Conservation (phyloP, 805 yeast genomes). For the Candida succiphila region DNA sequence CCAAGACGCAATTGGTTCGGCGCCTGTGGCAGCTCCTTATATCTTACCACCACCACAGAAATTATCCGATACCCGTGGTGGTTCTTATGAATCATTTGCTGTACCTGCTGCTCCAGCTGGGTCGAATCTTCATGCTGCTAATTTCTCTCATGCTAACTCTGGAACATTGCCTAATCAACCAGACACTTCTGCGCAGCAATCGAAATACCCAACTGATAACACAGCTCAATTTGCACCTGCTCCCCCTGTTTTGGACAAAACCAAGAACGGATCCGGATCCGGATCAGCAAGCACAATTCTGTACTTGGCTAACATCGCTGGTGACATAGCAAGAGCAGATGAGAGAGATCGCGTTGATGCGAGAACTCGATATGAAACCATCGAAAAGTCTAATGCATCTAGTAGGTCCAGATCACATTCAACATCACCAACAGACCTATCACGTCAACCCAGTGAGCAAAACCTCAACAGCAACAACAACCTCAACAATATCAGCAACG, state of each 20-base stretch:
- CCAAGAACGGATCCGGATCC: conserved; percentile 23
- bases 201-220: not conserved
- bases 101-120: not conserved
- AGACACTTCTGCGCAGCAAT: not conserved
- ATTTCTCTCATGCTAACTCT: not conserved
- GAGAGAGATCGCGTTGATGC: conserved; percentile 53
- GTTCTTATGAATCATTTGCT: not conserved
- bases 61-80: conserved; percentile 1
- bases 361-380: conserved; percentile 33
- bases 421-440: not conserved
- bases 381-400: conserved; percentile 22
- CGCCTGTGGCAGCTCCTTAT: no score
- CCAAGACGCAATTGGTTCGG: no score
- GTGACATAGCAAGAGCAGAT: conserved; percentile 61
- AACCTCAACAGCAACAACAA: not conserved
- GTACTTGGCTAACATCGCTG: conserved; percentile 72
- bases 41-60: not conserved
- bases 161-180: not conserved
- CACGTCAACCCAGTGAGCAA: not conserved
- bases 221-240: not conserved
- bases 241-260: not conserved
- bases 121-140: not conserved
- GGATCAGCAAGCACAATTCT: conserved; percentile 46
- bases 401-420: not conserved
- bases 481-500: not conserved